phyloP scores from a whole-genome alignment of 1,284 basidiomycete genomes.

The Ustilago hordei region DNA sequence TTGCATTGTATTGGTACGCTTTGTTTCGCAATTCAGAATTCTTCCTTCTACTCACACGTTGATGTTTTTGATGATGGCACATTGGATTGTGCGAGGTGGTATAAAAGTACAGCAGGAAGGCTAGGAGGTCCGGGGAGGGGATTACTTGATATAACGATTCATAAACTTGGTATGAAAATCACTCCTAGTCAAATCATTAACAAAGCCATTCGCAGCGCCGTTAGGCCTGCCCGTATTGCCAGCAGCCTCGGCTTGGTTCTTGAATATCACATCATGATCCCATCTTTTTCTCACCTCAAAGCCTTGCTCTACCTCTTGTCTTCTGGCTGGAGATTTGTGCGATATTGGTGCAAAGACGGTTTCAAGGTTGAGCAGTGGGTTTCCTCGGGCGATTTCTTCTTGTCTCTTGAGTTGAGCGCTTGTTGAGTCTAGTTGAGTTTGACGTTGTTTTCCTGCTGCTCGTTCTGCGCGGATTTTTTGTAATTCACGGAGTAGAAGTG shows the following conservation, averaged over 20 bases:
- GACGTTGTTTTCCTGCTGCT: background rate
- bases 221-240: background rate
- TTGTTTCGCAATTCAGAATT: background rate
- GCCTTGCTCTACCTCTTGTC: background rate
- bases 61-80: background rate
- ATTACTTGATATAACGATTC: slow-evolving; percentile 61
- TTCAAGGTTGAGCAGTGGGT: slow-evolving; percentile 66
- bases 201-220: slow-evolving; percentile 27
- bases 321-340: background rate
- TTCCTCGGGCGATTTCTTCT: slow-evolving; percentile 64
- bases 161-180: slow-evolving; percentile 68
- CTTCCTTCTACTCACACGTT: background rate
- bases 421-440: slow-evolving; percentile 18
- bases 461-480: slow-evolving; percentile 13
- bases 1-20: background rate
- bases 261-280: slow-evolving; percentile 69
- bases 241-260: slow-evolving; percentile 59
- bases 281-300: slow-evolving; percentile 62
- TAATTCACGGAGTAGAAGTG: slow-evolving; percentile 5
- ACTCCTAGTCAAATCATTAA: slow-evolving; percentile 66
- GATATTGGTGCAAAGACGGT: slow-evolving; percentile 30
- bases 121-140: background rate
- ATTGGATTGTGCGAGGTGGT: background rate
- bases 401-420: slow-evolving; percentile 34
- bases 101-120: background rate